Evolutionary conservation across 2,329 filamentous ascomycete genomes (phyloP), one percentile per base, ranked within the genome.

Genomic region (Lasiodiplodia hormozganensis): DNA sequence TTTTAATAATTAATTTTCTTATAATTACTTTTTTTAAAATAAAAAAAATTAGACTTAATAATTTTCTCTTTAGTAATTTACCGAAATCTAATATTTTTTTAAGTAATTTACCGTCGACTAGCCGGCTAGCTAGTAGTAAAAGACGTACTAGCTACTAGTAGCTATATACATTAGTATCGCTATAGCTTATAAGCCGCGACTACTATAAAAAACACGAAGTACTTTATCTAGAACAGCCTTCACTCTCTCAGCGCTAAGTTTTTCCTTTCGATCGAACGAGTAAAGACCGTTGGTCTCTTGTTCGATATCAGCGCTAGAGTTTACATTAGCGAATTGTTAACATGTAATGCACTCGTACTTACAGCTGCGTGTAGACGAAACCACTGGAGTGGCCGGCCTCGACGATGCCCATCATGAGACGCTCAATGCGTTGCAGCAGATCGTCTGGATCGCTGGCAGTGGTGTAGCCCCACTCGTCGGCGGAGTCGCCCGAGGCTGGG

Each of bases 211-310:
- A 21, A 68, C 31, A 14, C 14, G 51, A 2, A 60, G 56, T 0
- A 85, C 87, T 38, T 82, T 81, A 64, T 88, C 84, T 68, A 91
- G 85, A 16, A 91, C 83, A 49, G 78, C 83, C 79, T 84, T 89
- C 31, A 91, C 85, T 70, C 84, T 84, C 0, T 74, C 76, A 0
- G 85, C 80, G n/a, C 87, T 84, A 52, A 91, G 79, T 78, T 91
- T 91, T 69, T 85, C 85, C 72, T 83, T 81, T 0, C 89, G 83
- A 70, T 90, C 85, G 70, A 86, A 89, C 0, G 88, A 86, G 72
- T 90, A 91, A 28, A 91, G 73, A 0, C 89, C 89, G 71, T 92
- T 91, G 43, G 88, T 87, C 73, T 91, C 89, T 73, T 91, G 89
- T 76, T 91, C 89, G 64, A 91, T 88, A 73, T 84, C 82, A 38